These are phyloP conservation scores for Phaeoacremonium minimum DNA, from an alignment of 2,329 filamentous ascomycete species.

Conservation along the genomic window DNA sequence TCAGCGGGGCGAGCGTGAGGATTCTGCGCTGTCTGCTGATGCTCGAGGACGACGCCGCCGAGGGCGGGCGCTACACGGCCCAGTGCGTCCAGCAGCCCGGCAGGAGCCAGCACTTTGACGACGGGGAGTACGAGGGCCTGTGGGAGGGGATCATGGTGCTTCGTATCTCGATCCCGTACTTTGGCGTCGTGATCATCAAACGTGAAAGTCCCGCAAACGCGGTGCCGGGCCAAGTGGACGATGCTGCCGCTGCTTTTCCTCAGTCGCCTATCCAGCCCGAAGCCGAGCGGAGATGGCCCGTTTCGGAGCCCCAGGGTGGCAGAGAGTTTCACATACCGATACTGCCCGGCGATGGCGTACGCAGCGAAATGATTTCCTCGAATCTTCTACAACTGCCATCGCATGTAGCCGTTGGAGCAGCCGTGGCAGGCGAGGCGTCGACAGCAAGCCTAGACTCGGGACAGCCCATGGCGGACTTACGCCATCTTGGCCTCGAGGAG, in stretches of 20 bases:
- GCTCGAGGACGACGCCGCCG: slow-evolving; percentile 2
- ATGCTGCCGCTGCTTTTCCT: no score
- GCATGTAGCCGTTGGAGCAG: no score
- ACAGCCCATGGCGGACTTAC: background rate
- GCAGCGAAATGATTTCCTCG: background rate
- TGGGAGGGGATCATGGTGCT: background rate
- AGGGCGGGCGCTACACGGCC: background rate
- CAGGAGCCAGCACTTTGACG: background rate
- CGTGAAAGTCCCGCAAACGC: background rate
- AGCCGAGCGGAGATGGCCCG: no score
- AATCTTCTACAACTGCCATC: background rate
- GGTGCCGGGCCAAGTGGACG: no score
- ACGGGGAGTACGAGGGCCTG: background rate
- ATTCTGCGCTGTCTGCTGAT: slow-evolving; percentile 23
- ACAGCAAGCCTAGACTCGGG: slow-evolving; percentile 3
- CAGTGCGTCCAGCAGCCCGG: background rate
- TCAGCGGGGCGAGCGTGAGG: slow-evolving; percentile 34
- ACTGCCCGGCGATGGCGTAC: background rate
- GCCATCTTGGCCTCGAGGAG: slow-evolving; percentile 3
- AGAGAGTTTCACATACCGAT: background rate
- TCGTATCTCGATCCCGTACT: background rate
- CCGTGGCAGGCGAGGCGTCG: background rate
- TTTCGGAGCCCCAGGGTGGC: background rate
- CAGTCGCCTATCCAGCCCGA: no score
- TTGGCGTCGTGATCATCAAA: background rate